Evolutionary conservation across 2,329 filamentous ascomycete species (phyloP).

Genomic region (Xylaria sp.): DNA sequence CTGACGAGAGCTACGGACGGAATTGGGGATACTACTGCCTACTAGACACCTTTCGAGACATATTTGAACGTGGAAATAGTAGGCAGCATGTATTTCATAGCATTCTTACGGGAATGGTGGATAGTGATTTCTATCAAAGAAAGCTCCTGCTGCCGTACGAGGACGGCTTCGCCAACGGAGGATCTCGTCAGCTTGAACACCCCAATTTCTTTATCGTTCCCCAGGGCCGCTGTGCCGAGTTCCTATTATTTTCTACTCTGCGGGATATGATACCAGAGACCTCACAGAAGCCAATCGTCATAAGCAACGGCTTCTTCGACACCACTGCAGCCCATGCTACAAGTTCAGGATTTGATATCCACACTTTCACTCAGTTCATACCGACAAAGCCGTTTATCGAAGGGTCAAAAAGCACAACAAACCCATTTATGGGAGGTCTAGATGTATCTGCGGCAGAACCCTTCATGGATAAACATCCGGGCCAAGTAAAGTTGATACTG

Average conservation of each 20-base stretch:
- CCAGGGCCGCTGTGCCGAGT: constrained; percentile 42
- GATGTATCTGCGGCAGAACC: constrained; percentile 34
- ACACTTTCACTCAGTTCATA: constrained; percentile 38
- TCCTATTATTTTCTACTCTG: constrained; percentile 39
- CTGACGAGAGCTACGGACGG: constrained; percentile 45
- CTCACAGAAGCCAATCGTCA: constrained; percentile 12
- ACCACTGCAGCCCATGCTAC: constrained; percentile 40
- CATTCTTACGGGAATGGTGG: constrained; percentile 27
- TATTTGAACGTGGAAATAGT: constrained; percentile 41
- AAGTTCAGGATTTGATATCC: constrained; percentile 35
- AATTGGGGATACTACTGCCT: constrained; percentile 45
- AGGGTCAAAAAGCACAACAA: constrained; percentile 32
- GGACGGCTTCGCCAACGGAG: constrained; percentile 41
- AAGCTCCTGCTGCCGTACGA: constrained; percentile 27
- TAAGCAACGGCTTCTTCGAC: constrained; percentile 44
- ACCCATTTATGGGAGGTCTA: constrained; percentile 39
- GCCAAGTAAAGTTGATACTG: constrained; percentile 36
- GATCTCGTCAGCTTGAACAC: constrained; percentile 33
- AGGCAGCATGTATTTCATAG: constrained; percentile 18
- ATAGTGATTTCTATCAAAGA: constrained; percentile 28
- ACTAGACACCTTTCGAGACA: constrained; percentile 41
- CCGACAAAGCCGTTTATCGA: constrained; percentile 32
- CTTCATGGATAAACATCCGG: constrained; percentile 26
- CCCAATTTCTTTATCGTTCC: constrained; percentile 44
- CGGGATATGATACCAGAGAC: constrained; percentile 18